A percentile compares a stretch with the other conserved stretches of the same genome.
Conservation (phyloP, 192 early-diverging fungal species). For the Coemansia nantahalensis region DNA sequence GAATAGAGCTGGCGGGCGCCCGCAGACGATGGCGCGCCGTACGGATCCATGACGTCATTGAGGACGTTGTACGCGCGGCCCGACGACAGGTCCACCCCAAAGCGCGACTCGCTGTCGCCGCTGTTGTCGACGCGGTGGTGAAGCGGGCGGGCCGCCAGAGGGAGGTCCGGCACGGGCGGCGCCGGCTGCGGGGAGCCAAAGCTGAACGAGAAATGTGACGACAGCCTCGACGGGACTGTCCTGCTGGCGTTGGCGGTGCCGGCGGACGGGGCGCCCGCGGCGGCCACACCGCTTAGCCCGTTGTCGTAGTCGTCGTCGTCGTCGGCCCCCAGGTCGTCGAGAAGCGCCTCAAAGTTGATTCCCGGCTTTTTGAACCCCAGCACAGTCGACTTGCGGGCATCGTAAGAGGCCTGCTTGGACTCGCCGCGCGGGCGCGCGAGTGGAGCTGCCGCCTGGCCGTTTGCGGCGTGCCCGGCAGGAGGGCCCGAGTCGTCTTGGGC, state of each 20-base stretch:
- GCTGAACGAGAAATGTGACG: slow-evolving; percentile 14
- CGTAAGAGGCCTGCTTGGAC: slow-evolving; percentile 15
- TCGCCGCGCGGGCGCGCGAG: slow-evolving; percentile 5
- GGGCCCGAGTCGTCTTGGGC: neutral
- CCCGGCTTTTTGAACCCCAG: slow-evolving; percentile 43
- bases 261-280: neutral
- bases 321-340: slow-evolving; percentile 30
- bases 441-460: neutral
- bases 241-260: slow-evolving; percentile 2
- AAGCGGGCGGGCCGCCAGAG: slow-evolving; percentile 3
- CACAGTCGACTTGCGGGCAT: slow-evolving; percentile 43
- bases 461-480: no score
- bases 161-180: slow-evolving; percentile 23
- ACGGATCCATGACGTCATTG: slow-evolving; percentile 48
- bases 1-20: slow-evolving; percentile 33
- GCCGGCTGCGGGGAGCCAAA: slow-evolving; percentile 19
- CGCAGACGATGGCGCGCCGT: slow-evolving; percentile 17
- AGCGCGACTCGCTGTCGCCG: slow-evolving; percentile 2
- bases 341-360: slow-evolving; percentile 46
- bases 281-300: no score
- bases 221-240: slow-evolving; percentile 3
- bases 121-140: slow-evolving; percentile 8
- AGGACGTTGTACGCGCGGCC: slow-evolving; percentile 42
- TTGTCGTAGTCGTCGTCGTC: slow-evolving; percentile 15
- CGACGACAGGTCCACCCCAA: slow-evolving; percentile 28